Conservation (phyloP, 164 flowering plant genomes). For the Annona cherimola region DNA sequence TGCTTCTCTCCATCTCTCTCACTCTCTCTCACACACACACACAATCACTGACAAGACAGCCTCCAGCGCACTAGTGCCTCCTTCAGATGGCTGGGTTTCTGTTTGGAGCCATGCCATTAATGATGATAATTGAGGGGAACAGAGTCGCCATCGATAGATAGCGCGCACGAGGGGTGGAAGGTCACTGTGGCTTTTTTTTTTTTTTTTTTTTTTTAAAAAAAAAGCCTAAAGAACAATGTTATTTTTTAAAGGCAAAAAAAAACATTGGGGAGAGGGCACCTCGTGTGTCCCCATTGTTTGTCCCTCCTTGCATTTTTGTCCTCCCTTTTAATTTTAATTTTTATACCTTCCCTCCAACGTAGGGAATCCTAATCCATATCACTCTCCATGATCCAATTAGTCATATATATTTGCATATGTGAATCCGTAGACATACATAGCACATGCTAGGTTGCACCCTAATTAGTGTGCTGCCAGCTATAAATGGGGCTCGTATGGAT, state of each 20-base stretch:
- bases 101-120: conserved; percentile 22
- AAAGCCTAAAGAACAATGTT: no score
- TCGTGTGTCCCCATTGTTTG: conserved; percentile 22
- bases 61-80: neutral
- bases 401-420: no score
- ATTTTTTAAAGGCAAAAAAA: no score
- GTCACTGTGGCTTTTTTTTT: neutral
- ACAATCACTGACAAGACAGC: neutral
- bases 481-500: no score
- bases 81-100: neutral
- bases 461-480: no score
- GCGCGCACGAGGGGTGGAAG: conserved; percentile 46
- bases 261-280: conserved; percentile 15
- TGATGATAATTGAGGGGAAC: conserved; percentile 38
- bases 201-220: no score
- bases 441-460: no score
- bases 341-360: no score
- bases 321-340: no score
- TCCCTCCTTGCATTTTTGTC: conserved; percentile 3
- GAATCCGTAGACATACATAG: no score
- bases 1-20: neutral
- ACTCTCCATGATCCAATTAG: no score
- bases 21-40: neutral
- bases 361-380: no score
- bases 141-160: conserved; percentile 44